A percentile compares a stretch with the other conserved stretches of the same genome.
Evolutionary conservation across 2,329 filamentous ascomycete species (phyloP).

Genomic region (Aspergillus hiratsukae): DNA sequence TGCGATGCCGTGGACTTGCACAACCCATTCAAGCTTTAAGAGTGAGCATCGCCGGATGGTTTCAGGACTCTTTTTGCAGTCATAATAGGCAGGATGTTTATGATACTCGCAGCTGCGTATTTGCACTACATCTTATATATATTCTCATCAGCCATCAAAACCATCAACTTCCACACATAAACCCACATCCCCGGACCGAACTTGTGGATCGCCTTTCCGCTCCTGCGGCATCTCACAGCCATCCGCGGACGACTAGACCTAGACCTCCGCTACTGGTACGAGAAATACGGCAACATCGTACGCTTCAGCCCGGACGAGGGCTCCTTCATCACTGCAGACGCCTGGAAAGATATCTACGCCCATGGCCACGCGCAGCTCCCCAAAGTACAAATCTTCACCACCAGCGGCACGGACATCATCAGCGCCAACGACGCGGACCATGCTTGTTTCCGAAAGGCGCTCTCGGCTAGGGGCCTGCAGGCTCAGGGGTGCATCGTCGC

Average conservation of each 20-base stretch:
- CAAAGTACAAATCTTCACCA: constrained; percentile 5
- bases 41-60: too few relatives aligned
- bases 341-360: constrained; percentile 27
- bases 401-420: constrained; percentile 7
- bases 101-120: not conserved
- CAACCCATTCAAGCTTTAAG: too few relatives aligned
- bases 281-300: constrained; percentile 17
- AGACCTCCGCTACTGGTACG: constrained; percentile 6
- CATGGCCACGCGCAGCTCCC: constrained; percentile 10
- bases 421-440: constrained; percentile 18
- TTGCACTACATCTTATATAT: not conserved
- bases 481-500: constrained; percentile 34
- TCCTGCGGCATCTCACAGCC: constrained; percentile 8
- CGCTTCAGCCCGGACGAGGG: constrained; percentile 31
- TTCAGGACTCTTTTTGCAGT: too few relatives aligned
- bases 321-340: constrained; percentile 22
- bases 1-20: too few relatives aligned
- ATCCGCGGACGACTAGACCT: constrained; percentile 7
- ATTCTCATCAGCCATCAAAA: not conserved
- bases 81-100: not conserved
- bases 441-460: constrained; percentile 19
- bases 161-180: constrained; percentile 18
- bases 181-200: constrained; percentile 11
- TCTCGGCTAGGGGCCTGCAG: constrained; percentile 37
- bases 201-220: constrained; percentile 12